Evolutionary conservation across 805 yeast genomes (phyloP).

Genomic region (Yamadazyma kitorensis): DNA sequence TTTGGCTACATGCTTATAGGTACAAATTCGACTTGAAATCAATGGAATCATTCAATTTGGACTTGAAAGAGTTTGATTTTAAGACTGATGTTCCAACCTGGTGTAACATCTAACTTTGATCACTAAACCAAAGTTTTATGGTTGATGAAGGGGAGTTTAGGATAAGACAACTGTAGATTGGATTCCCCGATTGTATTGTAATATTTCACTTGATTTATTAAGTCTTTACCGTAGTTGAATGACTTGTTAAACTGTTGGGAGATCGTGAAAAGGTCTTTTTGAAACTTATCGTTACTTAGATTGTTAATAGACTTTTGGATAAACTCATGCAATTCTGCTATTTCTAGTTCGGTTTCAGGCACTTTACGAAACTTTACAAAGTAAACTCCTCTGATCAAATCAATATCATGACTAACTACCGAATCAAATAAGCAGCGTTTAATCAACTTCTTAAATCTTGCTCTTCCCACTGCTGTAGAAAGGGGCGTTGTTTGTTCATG

Average conservation of each 20-base stretch:
- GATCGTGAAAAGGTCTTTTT: background rate
- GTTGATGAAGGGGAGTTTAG: conserved; percentile 23
- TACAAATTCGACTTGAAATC: conserved; percentile 15
- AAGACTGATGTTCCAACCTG: conserved; percentile 47
- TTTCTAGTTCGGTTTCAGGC: conserved; percentile 21
- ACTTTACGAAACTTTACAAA: conserved; percentile 16
- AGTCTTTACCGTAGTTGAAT: background rate
- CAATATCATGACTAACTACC: conserved; percentile 6
- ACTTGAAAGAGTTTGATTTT: conserved; percentile 29
- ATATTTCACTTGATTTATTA: conserved; percentile 2
- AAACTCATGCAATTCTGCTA: conserved; percentile 1
- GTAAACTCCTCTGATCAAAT: conserved; percentile 23
- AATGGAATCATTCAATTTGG: background rate
- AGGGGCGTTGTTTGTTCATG: conserved; percentile 24
- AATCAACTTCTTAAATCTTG: conserved; percentile 21
- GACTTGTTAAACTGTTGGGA: conserved; percentile 2
- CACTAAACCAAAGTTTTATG: no score
- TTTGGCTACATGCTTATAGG: conserved; percentile 48
- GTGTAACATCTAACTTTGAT: conserved; percentile 26
- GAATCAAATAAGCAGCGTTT: conserved; percentile 17
- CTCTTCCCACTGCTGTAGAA: conserved; percentile 31
- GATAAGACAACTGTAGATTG: conserved; percentile 16
- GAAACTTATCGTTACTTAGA: conserved; percentile 2
- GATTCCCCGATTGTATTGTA: conserved; percentile 15
- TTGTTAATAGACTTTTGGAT: conserved; percentile 1